Evolutionary conservation across 208 protist species (phyloP).

Genomic region (Vickermania ingenoplastis): DNA sequence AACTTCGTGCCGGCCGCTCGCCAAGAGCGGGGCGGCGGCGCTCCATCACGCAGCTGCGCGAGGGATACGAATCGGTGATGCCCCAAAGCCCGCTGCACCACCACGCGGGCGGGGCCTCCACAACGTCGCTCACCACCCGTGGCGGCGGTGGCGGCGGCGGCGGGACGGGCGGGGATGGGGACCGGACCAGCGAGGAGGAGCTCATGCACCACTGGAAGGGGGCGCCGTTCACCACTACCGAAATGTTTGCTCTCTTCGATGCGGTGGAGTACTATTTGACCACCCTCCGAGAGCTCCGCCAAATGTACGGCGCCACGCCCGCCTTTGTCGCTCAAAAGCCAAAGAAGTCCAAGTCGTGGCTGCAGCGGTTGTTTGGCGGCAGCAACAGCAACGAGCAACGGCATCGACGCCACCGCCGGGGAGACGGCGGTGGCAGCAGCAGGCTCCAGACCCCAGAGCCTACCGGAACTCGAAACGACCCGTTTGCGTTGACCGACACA

Average conservation of each 20-base stretch:
- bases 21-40: neutral
- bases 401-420: neutral
- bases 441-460: no score
- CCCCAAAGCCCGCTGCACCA: neutral
- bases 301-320: conserved; percentile 5
- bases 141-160: neutral
- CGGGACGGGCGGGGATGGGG: neutral
- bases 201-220: conserved; percentile 4
- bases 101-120: neutral
- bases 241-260: conserved; percentile 52
- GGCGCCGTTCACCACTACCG: conserved; percentile 20
- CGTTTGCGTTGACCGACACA: no score
- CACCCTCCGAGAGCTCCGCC: conserved; percentile 17
- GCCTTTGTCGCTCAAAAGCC: neutral
- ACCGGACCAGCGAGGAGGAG: neutral
- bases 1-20: neutral
- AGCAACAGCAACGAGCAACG: no score
- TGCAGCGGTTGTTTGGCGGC: neutral
- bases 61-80: neutral
- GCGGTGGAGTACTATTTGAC: conserved; percentile 39
- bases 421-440: neutral
- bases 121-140: neutral
- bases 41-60: neutral
- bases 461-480: no score
- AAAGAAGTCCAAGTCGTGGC: neutral